Evolutionary conservation across 2,329 filamentous ascomycete genomes (phyloP), one percentile per base, ranked within the genome.

Genomic region (Neoascochyta sp.): DNA sequence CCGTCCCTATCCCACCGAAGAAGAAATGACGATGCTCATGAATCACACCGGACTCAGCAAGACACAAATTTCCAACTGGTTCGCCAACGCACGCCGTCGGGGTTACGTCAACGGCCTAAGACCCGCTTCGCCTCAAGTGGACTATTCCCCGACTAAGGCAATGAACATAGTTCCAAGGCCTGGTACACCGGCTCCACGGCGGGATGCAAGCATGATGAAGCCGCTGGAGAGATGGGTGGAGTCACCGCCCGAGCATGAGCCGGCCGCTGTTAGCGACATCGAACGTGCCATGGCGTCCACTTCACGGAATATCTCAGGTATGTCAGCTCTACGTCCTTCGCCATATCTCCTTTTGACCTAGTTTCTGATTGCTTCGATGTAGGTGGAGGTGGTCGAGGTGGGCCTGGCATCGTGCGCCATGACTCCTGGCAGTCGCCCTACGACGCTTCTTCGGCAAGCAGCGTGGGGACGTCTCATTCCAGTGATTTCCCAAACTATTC

Each of bases 211-310:
- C 5, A 28, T 32, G 1, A 46, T 47, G 26, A 41, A 49, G 20
- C 52, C 52, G 1, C 35, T 56, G 37, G 43, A 56, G 20, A 41
- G 52, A n/a, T 56, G 52, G 52, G 42, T 50, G 15, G 43, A 52
- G 13, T 54, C 50, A 3, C 52, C 52, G 4, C 52, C 52, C 2
- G 52, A 56, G 31, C 45, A 50, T 26, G 52, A 56, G 26, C 48
- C 50, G 3, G 52, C 50, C 16, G 41, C 43, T 14, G 44, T 37
- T 7, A 31, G 34, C 9, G 52, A 36, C 7, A 56, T 56, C 15
- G 49, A 45, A 27, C 43, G 47, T 16, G 50, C 52, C 3, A 45
- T 55, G 27, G 47, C 47, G n/a, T n/a, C n/a, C n/a, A n/a, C n/a
- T n/a, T n/a, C n/a, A n/a, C n/a, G n/a, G n/a, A n/a, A n/a, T n/a